phyloP scores from a whole-genome alignment of 306 rosid species.

The Rosa multiflora region DNA sequence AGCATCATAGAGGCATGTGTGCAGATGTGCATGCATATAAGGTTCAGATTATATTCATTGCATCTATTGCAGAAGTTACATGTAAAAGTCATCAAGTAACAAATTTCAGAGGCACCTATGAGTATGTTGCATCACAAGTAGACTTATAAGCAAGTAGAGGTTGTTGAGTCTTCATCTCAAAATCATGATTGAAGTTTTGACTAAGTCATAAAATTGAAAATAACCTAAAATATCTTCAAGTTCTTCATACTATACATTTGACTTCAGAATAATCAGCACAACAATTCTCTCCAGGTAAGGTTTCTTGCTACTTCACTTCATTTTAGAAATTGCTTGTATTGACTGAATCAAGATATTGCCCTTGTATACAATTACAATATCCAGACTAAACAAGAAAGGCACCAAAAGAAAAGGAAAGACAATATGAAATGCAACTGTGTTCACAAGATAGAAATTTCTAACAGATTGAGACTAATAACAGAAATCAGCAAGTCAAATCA shows the following conservation, averaged over 20 bases:
- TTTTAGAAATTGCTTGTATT: neutral
- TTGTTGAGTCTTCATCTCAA: neutral
- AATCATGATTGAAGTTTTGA: constrained; percentile 4
- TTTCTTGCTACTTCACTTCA: neutral
- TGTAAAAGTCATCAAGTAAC: neutral
- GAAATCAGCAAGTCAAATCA: constrained; percentile 27
- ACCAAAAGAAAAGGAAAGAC: neutral
- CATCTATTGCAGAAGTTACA: neutral
- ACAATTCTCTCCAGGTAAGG: neutral
- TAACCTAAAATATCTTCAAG: neutral
- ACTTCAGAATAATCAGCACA: neutral
- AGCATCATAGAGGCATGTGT: neutral
- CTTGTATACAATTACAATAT: neutral
- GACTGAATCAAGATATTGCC: neutral
- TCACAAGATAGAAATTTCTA: constrained; percentile 12
- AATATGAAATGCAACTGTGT: neutral
- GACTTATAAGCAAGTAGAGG: neutral
- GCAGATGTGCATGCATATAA: constrained; percentile 3
- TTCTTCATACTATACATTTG: neutral
- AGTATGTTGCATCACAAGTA: neutral
- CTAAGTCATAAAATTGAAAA: neutral
- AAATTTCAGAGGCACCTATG: neutral
- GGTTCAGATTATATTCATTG: neutral
- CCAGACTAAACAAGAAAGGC: neutral
- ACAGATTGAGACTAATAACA: constrained; percentile 22